Evolutionary conservation across 1,284 basidiomycete genomes (phyloP).

Genomic region (Pterula multifida): DNA sequence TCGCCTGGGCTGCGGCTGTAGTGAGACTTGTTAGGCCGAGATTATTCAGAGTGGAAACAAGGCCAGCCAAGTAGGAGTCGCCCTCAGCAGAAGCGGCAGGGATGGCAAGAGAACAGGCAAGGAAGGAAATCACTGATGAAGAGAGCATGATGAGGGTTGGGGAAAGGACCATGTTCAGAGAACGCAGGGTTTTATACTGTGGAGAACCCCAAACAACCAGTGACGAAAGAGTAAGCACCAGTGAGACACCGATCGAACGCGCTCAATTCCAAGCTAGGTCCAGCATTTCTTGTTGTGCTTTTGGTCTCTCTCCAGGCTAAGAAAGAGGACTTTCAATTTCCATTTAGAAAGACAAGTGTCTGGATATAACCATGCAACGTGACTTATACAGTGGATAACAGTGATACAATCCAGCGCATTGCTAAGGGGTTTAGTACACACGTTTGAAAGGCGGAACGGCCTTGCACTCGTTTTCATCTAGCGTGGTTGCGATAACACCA

Average conservation of each 20-base stretch:
- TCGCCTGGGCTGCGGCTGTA: conserved; percentile 21
- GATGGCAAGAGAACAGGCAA: conserved; percentile 9
- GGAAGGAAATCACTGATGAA: conserved; percentile 3
- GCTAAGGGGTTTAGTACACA: conserved; percentile 44
- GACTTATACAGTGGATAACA: background rate
- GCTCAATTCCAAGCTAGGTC: background rate
- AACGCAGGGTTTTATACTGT: too few species aligned
- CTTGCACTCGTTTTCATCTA: conserved; percentile 96
- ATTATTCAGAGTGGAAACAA: conserved; percentile 21
- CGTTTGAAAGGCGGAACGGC: conserved; percentile 80
- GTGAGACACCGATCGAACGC: background rate
- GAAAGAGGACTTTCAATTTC: too few species aligned
- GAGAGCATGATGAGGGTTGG: background rate
- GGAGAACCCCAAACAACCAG: background rate
- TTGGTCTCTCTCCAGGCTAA: too few species aligned
- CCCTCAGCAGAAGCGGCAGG: conserved; percentile 11
- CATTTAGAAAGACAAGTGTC: too few species aligned
- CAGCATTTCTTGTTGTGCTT: too few species aligned
- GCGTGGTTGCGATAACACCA: conserved; percentile 70
- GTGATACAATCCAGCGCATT: too few species aligned
- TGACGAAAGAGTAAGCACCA: background rate
- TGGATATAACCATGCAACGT: background rate
- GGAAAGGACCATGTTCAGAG: too few species aligned
- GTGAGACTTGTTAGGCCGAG: conserved; percentile 28
- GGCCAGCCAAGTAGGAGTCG: conserved; percentile 16